Evolutionary conservation across 2,329 filamentous ascomycete species (phyloP), one percentile per base, ranked within the genome.

Genomic region (Pleoardoris graminearum): DNA sequence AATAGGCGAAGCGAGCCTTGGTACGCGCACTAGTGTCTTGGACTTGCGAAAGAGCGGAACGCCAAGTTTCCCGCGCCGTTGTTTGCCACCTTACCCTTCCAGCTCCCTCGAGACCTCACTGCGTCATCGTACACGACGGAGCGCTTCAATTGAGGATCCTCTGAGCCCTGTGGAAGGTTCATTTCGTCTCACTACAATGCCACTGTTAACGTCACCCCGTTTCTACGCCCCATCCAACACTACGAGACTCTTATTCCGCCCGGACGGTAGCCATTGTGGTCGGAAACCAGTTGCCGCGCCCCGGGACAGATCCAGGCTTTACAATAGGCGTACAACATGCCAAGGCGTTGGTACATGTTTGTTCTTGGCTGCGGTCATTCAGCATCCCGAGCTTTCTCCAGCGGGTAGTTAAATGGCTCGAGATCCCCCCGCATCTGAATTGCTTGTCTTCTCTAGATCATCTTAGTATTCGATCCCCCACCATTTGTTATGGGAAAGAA

Each of bases 401-500:
- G 22, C 23, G 4, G 29, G 41, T 41, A 35, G 64, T 71, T 67
- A 69, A 71, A 70, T 61, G 57, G 48, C 54, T 54, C 51, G 43
- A 55, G 54, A 48, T 59, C 63, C 59, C 36, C 66, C 68, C 62
- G 51, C 58, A 59, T 62, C 59, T 67, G 46, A 58, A 62, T 64
- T 65, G 57, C 58, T 69, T 67, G 65, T 69, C 54, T 60, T 59
- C 42, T 44, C 50, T 52, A 63, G 55, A 50, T 51, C 61, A 60
- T 59, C 58, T 64, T 60, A 60, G 55, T 52, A 54, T 49, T 57
- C 53, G 45, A 59, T 54, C 57, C 30, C 54, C 47, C 47, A 51
- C 55, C 58, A 60, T 57, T 65, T 63, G 63, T 42, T 37, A 74
- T 75, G 72, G 72, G 68, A 60, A 71, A 69, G 60, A 71, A 72